These are phyloP conservation scores for Cytospora piceae DNA, from an alignment of 2,329 filamentous ascomycete species.

Conservation along the genomic window DNA sequence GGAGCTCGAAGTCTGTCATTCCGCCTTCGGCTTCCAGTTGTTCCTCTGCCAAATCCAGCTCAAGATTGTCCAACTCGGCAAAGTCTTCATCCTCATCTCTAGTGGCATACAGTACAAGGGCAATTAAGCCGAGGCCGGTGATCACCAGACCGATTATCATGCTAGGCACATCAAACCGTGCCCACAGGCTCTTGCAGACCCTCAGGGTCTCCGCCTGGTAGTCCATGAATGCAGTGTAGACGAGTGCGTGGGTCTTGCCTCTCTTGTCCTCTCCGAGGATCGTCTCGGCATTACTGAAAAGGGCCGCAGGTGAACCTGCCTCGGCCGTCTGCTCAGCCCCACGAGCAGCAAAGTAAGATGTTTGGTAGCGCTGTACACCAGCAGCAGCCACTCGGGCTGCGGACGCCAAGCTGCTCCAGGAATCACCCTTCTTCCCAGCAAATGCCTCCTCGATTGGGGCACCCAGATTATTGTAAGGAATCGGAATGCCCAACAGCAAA, in stretches of 20 bases:
- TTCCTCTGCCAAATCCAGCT: slow-evolving; percentile 63
- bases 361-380: slow-evolving; percentile 87
- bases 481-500: slow-evolving; percentile 84
- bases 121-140: slow-evolving; percentile 67
- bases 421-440: slow-evolving; percentile 66
- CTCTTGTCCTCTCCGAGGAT: slow-evolving; percentile 41
- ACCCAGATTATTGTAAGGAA: slow-evolving; percentile 95
- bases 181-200: slow-evolving; percentile 86
- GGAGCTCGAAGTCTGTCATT: slow-evolving; percentile 35
- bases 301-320: slow-evolving; percentile 54
- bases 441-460: slow-evolving; percentile 95
- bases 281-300: slow-evolving; percentile 61
- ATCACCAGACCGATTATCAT: slow-evolving; percentile 82
- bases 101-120: slow-evolving; percentile 75
- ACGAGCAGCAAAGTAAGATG: slow-evolving; percentile 75
- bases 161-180: slow-evolving; percentile 83
- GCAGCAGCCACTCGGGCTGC: slow-evolving; percentile 79
- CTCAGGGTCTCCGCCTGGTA: slow-evolving; percentile 81
- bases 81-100: slow-evolving; percentile 59
- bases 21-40: slow-evolving; percentile 55
- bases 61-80: slow-evolving; percentile 56
- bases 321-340: slow-evolving; percentile 66
- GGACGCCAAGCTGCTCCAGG: slow-evolving; percentile 76
- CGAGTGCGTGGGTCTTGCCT: slow-evolving; percentile 42
- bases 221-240: slow-evolving; percentile 63